These are phyloP conservation scores for Phaeosphaeriaceae sp. DNA, from an alignment of 2,329 filamentous ascomycete genomes.

Conservation along the genomic window DNA sequence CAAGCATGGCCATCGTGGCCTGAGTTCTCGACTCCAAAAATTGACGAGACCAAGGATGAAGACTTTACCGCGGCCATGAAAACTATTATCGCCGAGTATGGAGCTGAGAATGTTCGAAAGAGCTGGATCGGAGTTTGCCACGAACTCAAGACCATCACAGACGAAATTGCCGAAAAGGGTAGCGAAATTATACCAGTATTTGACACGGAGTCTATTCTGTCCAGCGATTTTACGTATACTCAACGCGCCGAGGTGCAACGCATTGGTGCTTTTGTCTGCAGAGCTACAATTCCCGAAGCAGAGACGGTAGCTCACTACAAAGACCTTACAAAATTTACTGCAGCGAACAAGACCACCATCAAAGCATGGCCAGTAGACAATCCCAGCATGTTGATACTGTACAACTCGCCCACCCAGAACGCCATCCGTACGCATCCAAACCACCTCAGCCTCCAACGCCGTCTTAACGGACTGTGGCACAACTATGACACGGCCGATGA, in stretches of 20 bases:
- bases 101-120: conserved; percentile 41
- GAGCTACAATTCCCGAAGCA: conserved; percentile 25
- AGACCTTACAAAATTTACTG: conserved; percentile 45
- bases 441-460: conserved; percentile 46
- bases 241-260: conserved; percentile 34
- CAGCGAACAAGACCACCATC: conserved; percentile 40
- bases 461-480: conserved; percentile 52
- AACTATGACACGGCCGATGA: conserved; percentile 30
- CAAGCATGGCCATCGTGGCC: conserved; percentile 9
- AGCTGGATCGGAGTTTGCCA: conserved; percentile 53
- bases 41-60: not conserved
- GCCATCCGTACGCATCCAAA: conserved; percentile 49
- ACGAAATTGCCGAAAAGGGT: conserved; percentile 46
- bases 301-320: conserved; percentile 34
- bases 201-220: conserved; percentile 36
- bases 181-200: conserved; percentile 46
- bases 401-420: conserved; percentile 50
- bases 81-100: conserved; percentile 48
- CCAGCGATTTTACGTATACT: conserved; percentile 23
- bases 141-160: conserved; percentile 45
- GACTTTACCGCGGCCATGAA: conserved; percentile 32
- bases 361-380: conserved; percentile 48
- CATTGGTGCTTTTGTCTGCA: conserved; percentile 36
- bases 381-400: conserved; percentile 52
- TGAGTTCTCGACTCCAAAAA: conserved; percentile 1